Evolutionary conservation across 441 rosid species (phyloP).

Genomic region (Theobroma grandiflorum): DNA sequence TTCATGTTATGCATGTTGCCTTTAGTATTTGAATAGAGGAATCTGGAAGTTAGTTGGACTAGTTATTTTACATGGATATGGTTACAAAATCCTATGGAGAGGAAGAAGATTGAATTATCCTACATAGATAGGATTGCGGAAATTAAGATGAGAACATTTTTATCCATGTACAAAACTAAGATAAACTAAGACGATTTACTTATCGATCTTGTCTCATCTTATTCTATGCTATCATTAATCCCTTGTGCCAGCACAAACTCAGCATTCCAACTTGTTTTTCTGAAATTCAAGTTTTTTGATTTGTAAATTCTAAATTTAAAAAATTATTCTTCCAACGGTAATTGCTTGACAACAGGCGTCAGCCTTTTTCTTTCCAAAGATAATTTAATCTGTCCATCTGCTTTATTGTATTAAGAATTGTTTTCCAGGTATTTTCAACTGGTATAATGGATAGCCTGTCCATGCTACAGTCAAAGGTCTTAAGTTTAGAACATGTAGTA

Average conservation of each 20-base stretch:
- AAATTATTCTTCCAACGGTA: constrained; percentile 4
- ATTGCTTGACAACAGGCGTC: neutral
- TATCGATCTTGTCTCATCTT: neutral
- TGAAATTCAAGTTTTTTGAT: neutral
- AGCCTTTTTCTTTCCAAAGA: neutral
- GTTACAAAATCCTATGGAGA: neutral
- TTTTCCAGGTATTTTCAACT: constrained; percentile 70
- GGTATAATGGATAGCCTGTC: constrained; percentile 72
- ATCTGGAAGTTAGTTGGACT: neutral
- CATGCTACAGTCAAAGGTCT: constrained; percentile 71
- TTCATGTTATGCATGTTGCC: neutral
- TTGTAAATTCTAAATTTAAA: constrained; percentile 17
- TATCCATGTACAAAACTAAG: neutral
- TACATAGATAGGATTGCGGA: neutral
- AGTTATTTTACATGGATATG: constrained; percentile 7
- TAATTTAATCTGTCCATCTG: neutral
- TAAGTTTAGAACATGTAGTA: constrained; percentile 74
- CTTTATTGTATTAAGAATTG: constrained; percentile 17
- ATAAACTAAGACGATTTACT: neutral
- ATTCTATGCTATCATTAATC: neutral
- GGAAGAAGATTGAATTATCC: neutral
- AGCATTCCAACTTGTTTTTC: neutral
- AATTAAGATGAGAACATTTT: neutral
- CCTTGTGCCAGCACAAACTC: neutral
- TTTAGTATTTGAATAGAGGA: neutral